Evolutionary conservation across 495 filamentous ascomycete species (phyloP).

Genomic region (Cenococcum geophilum): DNA sequence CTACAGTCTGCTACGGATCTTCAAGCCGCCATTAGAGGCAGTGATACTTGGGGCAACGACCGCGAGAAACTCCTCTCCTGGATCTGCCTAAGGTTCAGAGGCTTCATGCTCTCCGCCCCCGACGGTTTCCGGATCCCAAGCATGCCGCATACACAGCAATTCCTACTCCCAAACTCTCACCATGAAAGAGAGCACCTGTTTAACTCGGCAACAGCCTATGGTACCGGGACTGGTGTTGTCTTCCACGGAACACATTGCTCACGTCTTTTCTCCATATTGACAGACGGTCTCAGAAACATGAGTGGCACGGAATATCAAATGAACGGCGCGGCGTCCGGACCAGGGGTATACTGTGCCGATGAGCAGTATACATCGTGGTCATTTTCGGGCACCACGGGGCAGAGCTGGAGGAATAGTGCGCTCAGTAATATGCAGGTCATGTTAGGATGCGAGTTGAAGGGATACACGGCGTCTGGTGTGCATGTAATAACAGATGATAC

Average conservation of each 20-base stretch:
- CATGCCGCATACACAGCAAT: constrained; percentile 31
- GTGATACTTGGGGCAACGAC: too few relatives aligned
- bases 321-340: constrained; percentile 27
- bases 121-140: constrained; percentile 24
- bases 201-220: neutral
- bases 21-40: too few relatives aligned
- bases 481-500: constrained; percentile 25
- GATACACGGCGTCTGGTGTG: constrained; percentile 6
- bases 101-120: constrained; percentile 29
- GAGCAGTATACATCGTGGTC: constrained; percentile 25
- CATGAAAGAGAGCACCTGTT: constrained; percentile 24
- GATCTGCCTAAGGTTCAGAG: constrained; percentile 26
- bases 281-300: constrained; percentile 24
- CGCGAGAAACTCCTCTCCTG: constrained; percentile 32
- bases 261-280: constrained; percentile 30
- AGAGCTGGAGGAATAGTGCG: constrained; percentile 20
- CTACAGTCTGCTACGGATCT: too few relatives aligned
- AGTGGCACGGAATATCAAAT: constrained; percentile 15
- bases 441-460: constrained; percentile 28
- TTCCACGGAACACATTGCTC: constrained; percentile 33
- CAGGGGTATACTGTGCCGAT: constrained; percentile 30
- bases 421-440: constrained; percentile 18
- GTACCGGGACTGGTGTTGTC: constrained; percentile 15
- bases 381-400: constrained; percentile 9
- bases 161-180: constrained; percentile 31